Evolutionary conservation across 2,329 filamentous ascomycete species (phyloP).

Genomic region (Claviceps capensis): DNA sequence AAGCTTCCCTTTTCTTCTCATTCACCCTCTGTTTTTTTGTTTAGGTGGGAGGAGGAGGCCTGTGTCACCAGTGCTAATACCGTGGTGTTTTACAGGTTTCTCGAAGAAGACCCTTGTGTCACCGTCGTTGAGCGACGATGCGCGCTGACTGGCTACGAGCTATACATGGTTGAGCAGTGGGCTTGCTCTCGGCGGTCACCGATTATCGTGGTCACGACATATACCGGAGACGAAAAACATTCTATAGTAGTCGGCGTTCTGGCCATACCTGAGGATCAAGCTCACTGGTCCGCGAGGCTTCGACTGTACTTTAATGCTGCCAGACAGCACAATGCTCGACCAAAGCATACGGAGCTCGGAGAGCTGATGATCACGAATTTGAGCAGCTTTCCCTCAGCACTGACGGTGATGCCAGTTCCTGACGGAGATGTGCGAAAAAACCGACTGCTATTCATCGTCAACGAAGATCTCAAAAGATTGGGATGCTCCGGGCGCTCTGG

Average conservation of each 20-base stretch:
- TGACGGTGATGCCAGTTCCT: constrained; percentile 84
- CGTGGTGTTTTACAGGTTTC: constrained; percentile 37
- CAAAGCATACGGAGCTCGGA: constrained; percentile 69
- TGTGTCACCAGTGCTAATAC: constrained; percentile 4
- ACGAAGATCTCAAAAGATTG: constrained; percentile 83
- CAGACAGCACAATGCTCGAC: constrained; percentile 70
- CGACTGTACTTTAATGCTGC: constrained; percentile 77
- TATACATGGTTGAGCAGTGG: constrained; percentile 96
- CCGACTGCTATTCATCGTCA: constrained; percentile 77
- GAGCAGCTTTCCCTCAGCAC: constrained; percentile 76
- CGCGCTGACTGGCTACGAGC: constrained; percentile 69
- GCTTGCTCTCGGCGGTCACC: constrained; percentile 82
- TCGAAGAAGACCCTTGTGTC: constrained; percentile 73
- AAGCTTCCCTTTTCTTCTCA: constrained; percentile 7
- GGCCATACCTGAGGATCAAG: constrained; percentile 67
- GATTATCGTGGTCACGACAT: constrained; percentile 83
- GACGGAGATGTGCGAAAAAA: constrained; percentile 74
- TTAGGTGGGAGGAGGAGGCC: neutral
- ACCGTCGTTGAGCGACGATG: constrained; percentile 58
- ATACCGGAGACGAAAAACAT: constrained; percentile 75
- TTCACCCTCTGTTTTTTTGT: neutral
- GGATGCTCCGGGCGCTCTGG: constrained; percentile 85
- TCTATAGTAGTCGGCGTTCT: constrained; percentile 68
- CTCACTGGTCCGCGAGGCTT: constrained; percentile 64
- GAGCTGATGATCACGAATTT: constrained; percentile 90